Percentiles rank a stretch among this genome's conserved stretches.
Conservation (phyloP, 2,329 filamentous ascomycete species). For the Talaromyces sp. region DNA sequence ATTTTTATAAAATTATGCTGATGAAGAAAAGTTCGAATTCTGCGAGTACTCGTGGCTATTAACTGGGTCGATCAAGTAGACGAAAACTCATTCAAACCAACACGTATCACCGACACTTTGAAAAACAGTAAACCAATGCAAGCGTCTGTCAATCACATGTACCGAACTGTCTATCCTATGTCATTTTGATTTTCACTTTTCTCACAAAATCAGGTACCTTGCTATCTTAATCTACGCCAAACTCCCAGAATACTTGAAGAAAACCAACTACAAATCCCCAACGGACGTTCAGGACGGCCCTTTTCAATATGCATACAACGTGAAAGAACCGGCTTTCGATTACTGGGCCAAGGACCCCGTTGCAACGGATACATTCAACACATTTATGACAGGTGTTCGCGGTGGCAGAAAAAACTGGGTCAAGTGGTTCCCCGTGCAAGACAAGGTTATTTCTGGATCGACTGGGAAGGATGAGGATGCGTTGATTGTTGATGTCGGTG, state of each 20-base stretch:
- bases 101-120: conserved; percentile 4
- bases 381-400: conserved; percentile 18
- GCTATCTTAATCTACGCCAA: conserved; percentile 4
- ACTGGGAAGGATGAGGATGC: conserved; percentile 8
- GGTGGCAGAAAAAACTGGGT: conserved; percentile 14
- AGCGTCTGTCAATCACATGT: conserved; percentile 7
- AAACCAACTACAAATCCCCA: conserved; percentile 9
- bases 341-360: conserved; percentile 13
- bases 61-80: conserved; percentile 8
- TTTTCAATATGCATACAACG: conserved; percentile 17
- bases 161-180: neutral
- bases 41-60: conserved; percentile 8
- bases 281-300: conserved; percentile 9
- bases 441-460: conserved; percentile 16
- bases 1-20: neutral
- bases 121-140: conserved; percentile 3
- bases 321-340: conserved; percentile 12
- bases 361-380: conserved; percentile 15
- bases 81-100: conserved; percentile 2
- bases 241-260: conserved; percentile 6
- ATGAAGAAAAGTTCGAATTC: conserved; percentile 3
- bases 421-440: conserved; percentile 18
- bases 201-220: neutral
- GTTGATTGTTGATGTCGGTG: conserved; percentile 17
- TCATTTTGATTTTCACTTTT: neutral